A percentile compares a stretch with the other conserved stretches of the same genome.
Conservation (phyloP, 306 rosid species). For the Rosa chinensis region DNA sequence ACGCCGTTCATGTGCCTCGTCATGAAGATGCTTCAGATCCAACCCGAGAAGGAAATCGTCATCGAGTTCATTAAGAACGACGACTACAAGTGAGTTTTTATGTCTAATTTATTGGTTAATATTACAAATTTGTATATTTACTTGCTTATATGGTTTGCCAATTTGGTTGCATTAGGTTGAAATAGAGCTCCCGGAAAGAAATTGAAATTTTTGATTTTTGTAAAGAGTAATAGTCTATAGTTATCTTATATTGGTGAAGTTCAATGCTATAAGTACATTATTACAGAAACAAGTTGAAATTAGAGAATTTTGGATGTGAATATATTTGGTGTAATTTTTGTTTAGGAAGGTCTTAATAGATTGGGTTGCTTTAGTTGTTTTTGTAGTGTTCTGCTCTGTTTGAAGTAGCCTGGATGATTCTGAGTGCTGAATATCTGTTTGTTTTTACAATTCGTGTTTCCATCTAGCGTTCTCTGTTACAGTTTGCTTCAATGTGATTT, state of each 20-base stretch:
- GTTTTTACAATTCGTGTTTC: not conserved
- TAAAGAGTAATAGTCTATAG: no score
- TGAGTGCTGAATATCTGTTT: not conserved
- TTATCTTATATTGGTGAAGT: not conserved
- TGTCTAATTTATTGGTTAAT: not conserved
- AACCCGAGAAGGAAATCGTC: slow-evolving; percentile 96
- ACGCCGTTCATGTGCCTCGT: slow-evolving; percentile 96
- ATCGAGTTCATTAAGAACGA: slow-evolving; percentile 94
- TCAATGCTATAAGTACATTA: not conserved
- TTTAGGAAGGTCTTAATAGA: no score
- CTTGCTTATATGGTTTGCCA: not conserved
- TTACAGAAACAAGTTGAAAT: not conserved
- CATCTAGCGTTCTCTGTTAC: not conserved
- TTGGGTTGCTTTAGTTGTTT: no score
- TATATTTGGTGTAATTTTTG: no score
- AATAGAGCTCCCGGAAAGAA: not conserved
- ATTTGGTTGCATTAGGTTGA: not conserved
- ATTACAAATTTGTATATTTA: not conserved
- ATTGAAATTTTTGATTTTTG: not conserved
- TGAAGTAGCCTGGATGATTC: not conserved
- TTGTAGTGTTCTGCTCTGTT: not conserved
- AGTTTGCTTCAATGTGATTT: not conserved
- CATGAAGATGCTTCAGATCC: slow-evolving; percentile 98
- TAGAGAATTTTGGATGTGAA: not conserved
- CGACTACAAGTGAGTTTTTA: slow-evolving; percentile 66